Conservation (phyloP, 306 rosid genomes). For the Senna siamea region DNA sequence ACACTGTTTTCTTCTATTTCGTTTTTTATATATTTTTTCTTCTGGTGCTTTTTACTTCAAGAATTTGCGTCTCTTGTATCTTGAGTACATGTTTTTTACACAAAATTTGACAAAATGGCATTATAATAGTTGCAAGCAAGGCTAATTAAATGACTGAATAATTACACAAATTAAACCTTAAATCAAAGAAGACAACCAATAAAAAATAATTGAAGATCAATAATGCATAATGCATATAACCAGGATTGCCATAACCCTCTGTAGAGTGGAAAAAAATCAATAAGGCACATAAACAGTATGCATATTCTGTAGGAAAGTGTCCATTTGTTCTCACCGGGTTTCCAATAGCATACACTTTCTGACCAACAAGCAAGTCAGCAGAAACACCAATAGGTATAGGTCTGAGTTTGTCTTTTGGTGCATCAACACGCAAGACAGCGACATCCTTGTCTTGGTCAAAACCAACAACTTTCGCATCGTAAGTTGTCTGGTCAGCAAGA, state of each 20-base stretch:
- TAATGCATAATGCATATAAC: neutral
- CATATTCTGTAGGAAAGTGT: slow-evolving; percentile 5
- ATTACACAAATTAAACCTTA: slow-evolving; percentile 10
- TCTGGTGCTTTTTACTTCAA: neutral
- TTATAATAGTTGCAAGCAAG: neutral
- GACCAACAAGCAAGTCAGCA: slow-evolving; percentile 96
- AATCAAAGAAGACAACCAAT: neutral
- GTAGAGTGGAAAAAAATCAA: neutral
- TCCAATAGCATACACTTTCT: slow-evolving; percentile 96
- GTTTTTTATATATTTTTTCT: neutral
- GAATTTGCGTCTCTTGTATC: slow-evolving; percentile 3
- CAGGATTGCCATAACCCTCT: slow-evolving; percentile 17
- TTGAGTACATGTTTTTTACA: neutral
- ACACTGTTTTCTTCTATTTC: neutral
- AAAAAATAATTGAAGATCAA: neutral
- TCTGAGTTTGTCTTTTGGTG: slow-evolving; percentile 84
- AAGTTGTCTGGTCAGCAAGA: slow-evolving; percentile 91
- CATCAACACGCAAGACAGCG: slow-evolving; percentile 85
- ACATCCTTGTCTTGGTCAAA: slow-evolving; percentile 99
- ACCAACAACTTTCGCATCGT: slow-evolving; percentile 88
- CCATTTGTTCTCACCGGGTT: slow-evolving; percentile 73
- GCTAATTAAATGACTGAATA: slow-evolving; percentile 4
- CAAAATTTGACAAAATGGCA: neutral
- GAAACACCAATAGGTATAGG: slow-evolving; percentile 92
- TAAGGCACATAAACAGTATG: neutral